These are phyloP conservation scores for Thalassiosira hispida DNA, from an alignment of 352 stramenopile genomes.

Conservation along the genomic window DNA sequence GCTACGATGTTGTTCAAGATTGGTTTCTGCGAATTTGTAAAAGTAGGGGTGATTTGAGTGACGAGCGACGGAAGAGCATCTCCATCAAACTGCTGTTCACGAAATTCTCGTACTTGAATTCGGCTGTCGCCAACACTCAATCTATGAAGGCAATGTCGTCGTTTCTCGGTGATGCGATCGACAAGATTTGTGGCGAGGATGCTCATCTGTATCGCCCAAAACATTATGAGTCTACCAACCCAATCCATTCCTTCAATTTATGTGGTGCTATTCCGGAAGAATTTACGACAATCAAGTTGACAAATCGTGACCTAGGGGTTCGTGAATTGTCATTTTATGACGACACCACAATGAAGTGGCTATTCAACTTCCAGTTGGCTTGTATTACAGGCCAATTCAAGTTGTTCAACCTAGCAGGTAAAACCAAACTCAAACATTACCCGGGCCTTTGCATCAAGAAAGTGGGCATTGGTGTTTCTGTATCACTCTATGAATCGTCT, in stretches of 20 bases:
- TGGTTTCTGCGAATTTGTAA: neutral
- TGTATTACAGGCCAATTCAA: neutral
- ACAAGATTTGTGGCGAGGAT: too few relatives aligned
- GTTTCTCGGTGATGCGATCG: neutral
- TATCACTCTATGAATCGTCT: neutral
- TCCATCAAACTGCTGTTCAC: neutral
- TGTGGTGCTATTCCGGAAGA: neutral
- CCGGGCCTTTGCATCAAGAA: neutral
- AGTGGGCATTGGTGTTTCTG: neutral
- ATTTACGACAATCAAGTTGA: neutral
- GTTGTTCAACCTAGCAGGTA: neutral
- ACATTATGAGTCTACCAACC: neutral
- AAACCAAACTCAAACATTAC: neutral
- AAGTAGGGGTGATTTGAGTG: neutral
- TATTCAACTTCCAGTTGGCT: neutral
- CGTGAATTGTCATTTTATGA: neutral
- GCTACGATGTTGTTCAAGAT: neutral
- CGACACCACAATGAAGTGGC: neutral
- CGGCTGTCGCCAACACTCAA: neutral
- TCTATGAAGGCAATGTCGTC: neutral
- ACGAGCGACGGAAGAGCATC: neutral
- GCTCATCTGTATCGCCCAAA: too few relatives aligned
- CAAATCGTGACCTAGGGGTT: too few relatives aligned
- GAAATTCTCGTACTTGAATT: neutral
- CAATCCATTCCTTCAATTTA: neutral